These are phyloP conservation scores for Leucocoprinus leucothites DNA, from an alignment of 768 basidiomycete genomes.

Conservation along the genomic window DNA sequence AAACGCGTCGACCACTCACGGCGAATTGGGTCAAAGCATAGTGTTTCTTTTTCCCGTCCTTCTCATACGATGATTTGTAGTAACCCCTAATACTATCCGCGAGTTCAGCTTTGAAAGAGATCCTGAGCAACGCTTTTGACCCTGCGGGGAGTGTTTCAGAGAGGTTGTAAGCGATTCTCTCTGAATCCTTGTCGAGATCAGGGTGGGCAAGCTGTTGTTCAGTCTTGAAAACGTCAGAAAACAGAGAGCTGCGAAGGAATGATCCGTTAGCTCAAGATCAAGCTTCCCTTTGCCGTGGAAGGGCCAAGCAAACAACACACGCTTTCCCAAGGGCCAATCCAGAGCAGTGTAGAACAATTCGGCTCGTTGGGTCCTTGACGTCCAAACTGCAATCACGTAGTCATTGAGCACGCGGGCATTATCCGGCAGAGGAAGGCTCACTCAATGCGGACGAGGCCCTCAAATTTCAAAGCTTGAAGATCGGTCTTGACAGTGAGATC, in stretches of 20 bases:
- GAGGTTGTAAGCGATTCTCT: slow-evolving; percentile 70
- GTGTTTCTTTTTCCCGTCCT: slow-evolving; percentile 58
- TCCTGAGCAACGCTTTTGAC: slow-evolving; percentile 65
- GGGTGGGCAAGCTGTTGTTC: slow-evolving; percentile 46
- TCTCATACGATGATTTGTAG: slow-evolving; percentile 66
- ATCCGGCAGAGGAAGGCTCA: slow-evolving; percentile 25
- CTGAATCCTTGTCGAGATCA: slow-evolving; percentile 47
- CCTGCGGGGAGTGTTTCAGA: slow-evolving; percentile 54
- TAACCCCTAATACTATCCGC: slow-evolving; percentile 78
- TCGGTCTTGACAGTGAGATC: slow-evolving; percentile 80
- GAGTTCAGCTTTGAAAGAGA: slow-evolving; percentile 67
- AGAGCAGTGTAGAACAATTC: slow-evolving; percentile 63
- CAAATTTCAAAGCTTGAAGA: slow-evolving; percentile 70
- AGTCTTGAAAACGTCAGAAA: slow-evolving; percentile 49
- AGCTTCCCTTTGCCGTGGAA: too few species aligned
- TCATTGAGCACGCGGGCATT: neutral
- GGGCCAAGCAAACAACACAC: slow-evolving; percentile 23
- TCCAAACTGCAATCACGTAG: slow-evolving; percentile 47
- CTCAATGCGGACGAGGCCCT: slow-evolving; percentile 75
- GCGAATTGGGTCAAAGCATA: slow-evolving; percentile 91
- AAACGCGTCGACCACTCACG: slow-evolving; percentile 29
- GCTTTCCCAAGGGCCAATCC: slow-evolving; percentile 56
- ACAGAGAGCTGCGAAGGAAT: slow-evolving; percentile 35
- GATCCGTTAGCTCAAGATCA: neutral
- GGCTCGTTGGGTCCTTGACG: slow-evolving; percentile 55